phyloP scores from a whole-genome alignment of 176 grass and related monocot genomes.

The Dactylis glomerata region DNA sequence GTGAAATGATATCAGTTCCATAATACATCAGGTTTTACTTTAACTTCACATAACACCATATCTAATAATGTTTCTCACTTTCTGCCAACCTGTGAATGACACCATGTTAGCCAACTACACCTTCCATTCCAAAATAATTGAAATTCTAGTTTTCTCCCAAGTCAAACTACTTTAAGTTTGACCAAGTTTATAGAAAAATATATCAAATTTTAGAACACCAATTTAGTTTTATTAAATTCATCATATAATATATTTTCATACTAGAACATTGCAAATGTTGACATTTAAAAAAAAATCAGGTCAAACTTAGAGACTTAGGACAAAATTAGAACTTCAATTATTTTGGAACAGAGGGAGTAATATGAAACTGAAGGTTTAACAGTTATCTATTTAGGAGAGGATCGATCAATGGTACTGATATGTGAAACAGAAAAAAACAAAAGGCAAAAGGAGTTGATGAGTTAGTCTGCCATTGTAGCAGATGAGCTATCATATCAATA shows the following conservation, averaged over 20 bases:
- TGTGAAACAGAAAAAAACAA: background rate
- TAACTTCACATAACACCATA: background rate
- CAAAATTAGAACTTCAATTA: too few species aligned
- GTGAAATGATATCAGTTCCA: background rate
- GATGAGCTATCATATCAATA: background rate
- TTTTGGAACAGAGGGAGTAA: too few species aligned
- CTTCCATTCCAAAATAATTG: too few species aligned
- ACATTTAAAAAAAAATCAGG: too few species aligned
- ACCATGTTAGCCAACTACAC: background rate
- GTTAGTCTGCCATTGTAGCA: background rate
- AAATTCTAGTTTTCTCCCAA: too few species aligned
- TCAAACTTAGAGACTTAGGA: too few species aligned
- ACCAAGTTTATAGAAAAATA: too few species aligned
- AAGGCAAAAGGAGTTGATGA: background rate
- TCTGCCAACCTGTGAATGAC: background rate
- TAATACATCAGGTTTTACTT: background rate
- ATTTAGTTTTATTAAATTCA: too few species aligned
- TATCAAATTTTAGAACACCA: too few species aligned
- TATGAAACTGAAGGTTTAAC: background rate
- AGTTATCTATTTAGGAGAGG: background rate
- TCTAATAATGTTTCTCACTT: background rate
- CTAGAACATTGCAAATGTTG: too few species aligned
- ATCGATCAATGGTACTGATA: background rate
- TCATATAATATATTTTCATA: too few species aligned
- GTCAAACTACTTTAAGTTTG: too few species aligned